Percentiles rank a stretch among this genome's conserved stretches.
phyloP scores from a whole-genome alignment of 2,329 filamentous ascomycete genomes.

The Diaporthe vexans region DNA sequence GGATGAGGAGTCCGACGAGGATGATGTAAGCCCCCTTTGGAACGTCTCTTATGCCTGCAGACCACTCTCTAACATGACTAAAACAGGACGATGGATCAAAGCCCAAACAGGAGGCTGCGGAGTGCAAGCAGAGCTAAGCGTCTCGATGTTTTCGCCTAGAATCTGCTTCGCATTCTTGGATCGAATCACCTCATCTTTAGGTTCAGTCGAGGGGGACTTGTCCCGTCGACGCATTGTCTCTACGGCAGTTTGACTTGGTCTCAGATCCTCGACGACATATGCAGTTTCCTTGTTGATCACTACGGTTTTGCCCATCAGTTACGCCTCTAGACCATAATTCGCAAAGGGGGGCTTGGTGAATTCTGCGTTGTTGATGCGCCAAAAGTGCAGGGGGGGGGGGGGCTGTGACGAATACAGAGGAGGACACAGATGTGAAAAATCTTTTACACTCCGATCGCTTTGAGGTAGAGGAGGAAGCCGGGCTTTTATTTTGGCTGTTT shows the following conservation, averaged over 20 bases:
- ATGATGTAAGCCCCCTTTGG: slow-evolving; percentile 71
- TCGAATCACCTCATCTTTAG: slow-evolving; percentile 32
- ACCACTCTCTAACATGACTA: slow-evolving; percentile 45
- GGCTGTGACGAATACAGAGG: slow-evolving; percentile 9
- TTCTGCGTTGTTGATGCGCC: slow-evolving; percentile 34
- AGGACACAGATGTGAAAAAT: slow-evolving; percentile 15
- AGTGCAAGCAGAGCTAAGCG: slow-evolving; percentile 93
- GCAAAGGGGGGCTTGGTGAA: slow-evolving; percentile 38
- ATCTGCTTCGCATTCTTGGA: slow-evolving; percentile 38
- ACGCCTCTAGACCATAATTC: slow-evolving; percentile 45
- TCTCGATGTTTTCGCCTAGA: slow-evolving; percentile 33
- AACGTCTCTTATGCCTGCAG: neutral
- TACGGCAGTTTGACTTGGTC: slow-evolving; percentile 36
- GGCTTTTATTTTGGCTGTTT: slow-evolving; percentile 37
- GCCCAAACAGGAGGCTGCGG: slow-evolving; percentile 93
- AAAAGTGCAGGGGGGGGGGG: slow-evolving; percentile 1
- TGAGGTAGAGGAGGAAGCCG: slow-evolving; percentile 33
- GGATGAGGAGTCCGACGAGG: slow-evolving; percentile 80
- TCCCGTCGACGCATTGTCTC: slow-evolving; percentile 29
- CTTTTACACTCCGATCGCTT: slow-evolving; percentile 38
- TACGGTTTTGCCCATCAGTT: slow-evolving; percentile 40
- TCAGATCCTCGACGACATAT: slow-evolving; percentile 27
- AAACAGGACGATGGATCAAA: slow-evolving; percentile 85
- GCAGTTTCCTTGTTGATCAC: slow-evolving; percentile 39
- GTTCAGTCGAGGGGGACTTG: slow-evolving; percentile 32